Percentiles rank a stretch among this genome's conserved stretches.
Evolutionary conservation across 2,329 filamentous ascomycete species (phyloP).

Genomic region (Pseudopithomyces maydicus): DNA sequence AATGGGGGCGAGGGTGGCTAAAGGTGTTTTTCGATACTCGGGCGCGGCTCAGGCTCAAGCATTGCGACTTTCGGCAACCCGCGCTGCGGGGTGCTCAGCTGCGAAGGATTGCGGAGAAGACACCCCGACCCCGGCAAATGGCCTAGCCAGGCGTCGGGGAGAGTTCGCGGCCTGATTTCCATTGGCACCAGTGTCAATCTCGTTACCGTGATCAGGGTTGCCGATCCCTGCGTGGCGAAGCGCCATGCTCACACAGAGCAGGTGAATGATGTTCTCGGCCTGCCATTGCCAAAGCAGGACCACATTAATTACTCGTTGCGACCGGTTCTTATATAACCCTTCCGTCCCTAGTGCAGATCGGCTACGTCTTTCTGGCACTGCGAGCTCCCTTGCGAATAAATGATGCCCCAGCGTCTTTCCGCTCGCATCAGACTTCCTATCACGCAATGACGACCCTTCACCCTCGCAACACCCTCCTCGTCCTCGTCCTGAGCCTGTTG

Average conservation of each 20-base stretch:
- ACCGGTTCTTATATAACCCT: slow-evolving; percentile 40
- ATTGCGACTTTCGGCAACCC: slow-evolving; percentile 22
- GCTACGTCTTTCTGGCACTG: slow-evolving; percentile 40
- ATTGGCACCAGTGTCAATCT: slow-evolving; percentile 25
- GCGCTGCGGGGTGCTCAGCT: slow-evolving; percentile 34
- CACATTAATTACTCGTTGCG: slow-evolving; percentile 43
- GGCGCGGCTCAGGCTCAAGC: neutral
- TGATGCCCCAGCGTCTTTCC: slow-evolving; percentile 38
- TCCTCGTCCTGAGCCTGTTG: slow-evolving; percentile 32
- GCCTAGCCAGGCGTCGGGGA: slow-evolving; percentile 28
- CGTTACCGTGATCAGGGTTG: slow-evolving; percentile 35
- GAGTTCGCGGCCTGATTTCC: slow-evolving; percentile 22
- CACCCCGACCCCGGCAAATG: slow-evolving; percentile 16
- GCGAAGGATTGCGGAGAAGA: slow-evolving; percentile 36
- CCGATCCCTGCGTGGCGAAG: slow-evolving; percentile 40
- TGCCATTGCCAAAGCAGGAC: slow-evolving; percentile 32
- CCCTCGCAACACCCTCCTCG: slow-evolving; percentile 32
- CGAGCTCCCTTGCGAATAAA: slow-evolving; percentile 35
- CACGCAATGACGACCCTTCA: slow-evolving; percentile 41
- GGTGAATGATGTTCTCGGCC: slow-evolving; percentile 39
- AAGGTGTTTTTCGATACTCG: slow-evolving; percentile 13
- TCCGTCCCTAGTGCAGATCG: slow-evolving; percentile 37
- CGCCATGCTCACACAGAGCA: slow-evolving; percentile 29
- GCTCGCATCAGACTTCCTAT: slow-evolving; percentile 32
- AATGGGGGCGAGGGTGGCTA: slow-evolving; percentile 14